Evolutionary conservation across 108 stramenopile genomes (phyloP).

Genomic region (Epithemia pelagica): DNA sequence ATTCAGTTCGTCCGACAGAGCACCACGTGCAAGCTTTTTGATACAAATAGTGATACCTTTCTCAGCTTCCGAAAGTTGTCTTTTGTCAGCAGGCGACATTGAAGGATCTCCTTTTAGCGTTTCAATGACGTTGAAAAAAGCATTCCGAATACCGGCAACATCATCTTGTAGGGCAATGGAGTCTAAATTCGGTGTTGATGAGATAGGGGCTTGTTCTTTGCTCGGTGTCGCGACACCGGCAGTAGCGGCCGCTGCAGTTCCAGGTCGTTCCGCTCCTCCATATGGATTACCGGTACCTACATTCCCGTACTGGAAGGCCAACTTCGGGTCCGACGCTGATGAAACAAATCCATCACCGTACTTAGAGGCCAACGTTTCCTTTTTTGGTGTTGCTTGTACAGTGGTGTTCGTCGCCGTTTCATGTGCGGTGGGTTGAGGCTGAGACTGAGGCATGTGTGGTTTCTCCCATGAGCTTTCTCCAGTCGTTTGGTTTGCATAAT

Average conservation of each 20-base stretch:
- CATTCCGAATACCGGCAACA: constrained; percentile 44
- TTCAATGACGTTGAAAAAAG: constrained; percentile 42
- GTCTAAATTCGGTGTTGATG: constrained; percentile 48
- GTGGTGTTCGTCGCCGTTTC: constrained; percentile 10
- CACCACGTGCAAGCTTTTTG: constrained; percentile 62
- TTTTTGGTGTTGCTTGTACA: constrained; percentile 21
- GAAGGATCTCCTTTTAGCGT: constrained; percentile 26
- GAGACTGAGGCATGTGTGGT: constrained; percentile 25
- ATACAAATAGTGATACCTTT: constrained; percentile 70
- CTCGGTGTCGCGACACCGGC: constrained; percentile 1
- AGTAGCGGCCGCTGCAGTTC: constrained; percentile 39
- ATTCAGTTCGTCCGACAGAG: constrained; percentile 45
- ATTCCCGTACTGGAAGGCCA: constrained; percentile 83
- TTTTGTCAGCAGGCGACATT: constrained; percentile 54
- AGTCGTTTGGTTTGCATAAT: constrained; percentile 83
- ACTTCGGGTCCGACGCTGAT: constrained; percentile 76
- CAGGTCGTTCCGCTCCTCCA: constrained; percentile 55
- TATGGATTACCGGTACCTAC: constrained; percentile 87
- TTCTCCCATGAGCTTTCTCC: constrained; percentile 83
- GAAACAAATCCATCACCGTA: constrained; percentile 89
- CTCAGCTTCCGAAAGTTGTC: constrained; percentile 68
- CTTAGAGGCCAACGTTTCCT: constrained; percentile 52
- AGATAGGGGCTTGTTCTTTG: constrained; percentile 47
- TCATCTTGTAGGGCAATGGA: constrained; percentile 41
- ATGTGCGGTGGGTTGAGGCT: constrained; percentile 9